Base-by-base conservation (phyloP, 148 eudicot genomes). In the Pouteria glomerata region DNA sequence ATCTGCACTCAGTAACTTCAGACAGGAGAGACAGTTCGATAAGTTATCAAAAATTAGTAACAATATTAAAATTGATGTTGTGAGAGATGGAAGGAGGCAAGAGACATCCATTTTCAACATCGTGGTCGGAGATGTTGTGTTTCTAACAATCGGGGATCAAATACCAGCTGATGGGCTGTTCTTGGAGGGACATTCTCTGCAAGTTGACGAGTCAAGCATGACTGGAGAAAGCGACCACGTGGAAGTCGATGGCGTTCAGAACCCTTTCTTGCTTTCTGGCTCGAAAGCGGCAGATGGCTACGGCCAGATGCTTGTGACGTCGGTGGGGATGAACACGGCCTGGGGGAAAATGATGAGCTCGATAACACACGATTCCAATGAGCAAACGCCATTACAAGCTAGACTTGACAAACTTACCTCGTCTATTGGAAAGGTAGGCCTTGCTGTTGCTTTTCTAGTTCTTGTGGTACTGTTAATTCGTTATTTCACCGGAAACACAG, bases 271-370 rank as follows among this genome's bases (percentile, higher is more conserved):
- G 75, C 79, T 84, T 23, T 88, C 97, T 12, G 97, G 97, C 61
- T 83, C 97, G 6, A 92, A 92, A 68, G 89, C 89, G 51, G 97
- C 80, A 0, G 97, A 89, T 37, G 97, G 97, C 35, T 84, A 83
- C 75, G 86, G 80, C 1, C 77, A 72, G 66, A 92, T 92, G 97
- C 57, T 92, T 35, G 93, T 89, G 68, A 82, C 87, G 1, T 83
- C 91, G 0, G 97, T 92, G 0, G 97, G 97, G 64, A 88, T 83
- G 84, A 85, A 81, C 78, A 89, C 96, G 0, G 72, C 85, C 1
- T 92, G 97, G 97, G 97, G 97, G 26, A 84, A 86, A 76, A 86
- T 86, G 89, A 92, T 92, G 96, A 89, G 97, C 79, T 88, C 97
- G 2, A 89, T 92, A 30, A 82, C 81, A 48, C 78, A 81, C 0